Percentiles rank a stretch among this genome's conserved stretches.
Conservation (phyloP, 2,329 filamentous ascomycete genomes). For the Neurospora sp. region DNA sequence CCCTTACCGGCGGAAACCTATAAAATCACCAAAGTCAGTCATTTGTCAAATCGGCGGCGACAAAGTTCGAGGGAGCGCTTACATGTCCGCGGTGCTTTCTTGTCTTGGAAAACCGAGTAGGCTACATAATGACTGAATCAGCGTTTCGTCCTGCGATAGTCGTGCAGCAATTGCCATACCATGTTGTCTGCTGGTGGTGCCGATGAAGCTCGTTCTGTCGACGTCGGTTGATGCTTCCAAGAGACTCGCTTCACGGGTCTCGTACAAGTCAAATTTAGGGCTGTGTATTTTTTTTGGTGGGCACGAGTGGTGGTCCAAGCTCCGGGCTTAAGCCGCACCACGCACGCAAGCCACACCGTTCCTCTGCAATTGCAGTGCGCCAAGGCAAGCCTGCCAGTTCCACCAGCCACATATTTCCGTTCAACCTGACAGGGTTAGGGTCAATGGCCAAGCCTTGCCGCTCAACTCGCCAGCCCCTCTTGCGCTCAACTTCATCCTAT, state of each 20-base stretch:
- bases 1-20: conserved; percentile 98
- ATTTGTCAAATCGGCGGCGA: conserved; percentile 7
- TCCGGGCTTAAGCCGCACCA: conserved; percentile 12
- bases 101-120: conserved; percentile 66
- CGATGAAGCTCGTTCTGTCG: conserved; percentile 18
- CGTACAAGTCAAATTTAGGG: conserved; percentile 17
- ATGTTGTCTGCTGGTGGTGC: conserved; percentile 19
- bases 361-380: background rate
- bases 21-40: conserved; percentile 23
- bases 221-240: conserved; percentile 16
- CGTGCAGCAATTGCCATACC: conserved; percentile 14
- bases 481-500: background rate
- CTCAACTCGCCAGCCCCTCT: background rate
- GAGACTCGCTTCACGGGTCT: conserved; percentile 14
- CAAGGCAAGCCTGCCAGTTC: background rate
- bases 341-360: background rate
- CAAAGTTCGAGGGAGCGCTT: conserved; percentile 11
- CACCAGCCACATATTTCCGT: background rate
- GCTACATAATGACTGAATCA: conserved; percentile 28
- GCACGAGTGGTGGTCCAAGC: conserved; percentile 11
- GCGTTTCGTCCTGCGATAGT: conserved; percentile 6
- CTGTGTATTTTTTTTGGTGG: conserved; percentile 21
- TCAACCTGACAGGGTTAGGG: conserved; percentile 12
- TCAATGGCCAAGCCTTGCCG: background rate
- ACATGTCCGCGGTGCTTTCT: conserved; percentile 60